Evolutionary conservation across 202 grass and related monocot genomes (phyloP).

Genomic region (Hordeum pubiflorum): DNA sequence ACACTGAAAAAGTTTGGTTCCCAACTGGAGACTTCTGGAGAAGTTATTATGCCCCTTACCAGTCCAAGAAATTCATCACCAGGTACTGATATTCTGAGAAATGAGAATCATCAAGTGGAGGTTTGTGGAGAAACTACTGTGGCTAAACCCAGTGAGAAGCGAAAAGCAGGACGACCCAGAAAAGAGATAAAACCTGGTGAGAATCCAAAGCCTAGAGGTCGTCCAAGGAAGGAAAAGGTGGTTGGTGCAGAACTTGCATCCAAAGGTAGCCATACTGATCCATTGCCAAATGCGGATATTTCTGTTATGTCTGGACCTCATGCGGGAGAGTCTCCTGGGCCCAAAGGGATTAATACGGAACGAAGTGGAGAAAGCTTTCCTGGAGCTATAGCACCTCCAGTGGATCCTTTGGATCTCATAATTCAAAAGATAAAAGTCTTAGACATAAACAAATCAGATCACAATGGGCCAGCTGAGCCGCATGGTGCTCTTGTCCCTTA

Average conservation of each 20-base stretch:
- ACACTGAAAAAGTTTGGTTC: conserved; percentile 8
- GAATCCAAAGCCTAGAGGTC: conserved; percentile 40
- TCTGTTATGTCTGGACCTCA: neutral
- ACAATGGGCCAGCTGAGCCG: conserved; percentile 2
- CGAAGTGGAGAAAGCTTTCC: conserved; percentile 21
- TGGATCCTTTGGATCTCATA: conserved; percentile 46
- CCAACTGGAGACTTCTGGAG: conserved; percentile 16
- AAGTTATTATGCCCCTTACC: neutral
- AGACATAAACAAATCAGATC: conserved; percentile 33
- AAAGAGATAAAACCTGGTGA: conserved; percentile 29
- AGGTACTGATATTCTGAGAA: conserved; percentile 9
- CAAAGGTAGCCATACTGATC: conserved; percentile 3
- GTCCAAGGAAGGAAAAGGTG: conserved; percentile 32
- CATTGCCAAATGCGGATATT: conserved; percentile 15
- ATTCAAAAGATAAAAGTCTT: conserved; percentile 45
- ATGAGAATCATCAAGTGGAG: conserved; percentile 17
- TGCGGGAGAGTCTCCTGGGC: neutral
- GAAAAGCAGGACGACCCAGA: conserved; percentile 27
- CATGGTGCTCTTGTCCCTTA: conserved; percentile 54
- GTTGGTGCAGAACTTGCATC: neutral
- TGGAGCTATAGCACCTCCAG: conserved; percentile 8
- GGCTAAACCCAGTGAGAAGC: conserved; percentile 29
- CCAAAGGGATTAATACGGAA: conserved; percentile 4
- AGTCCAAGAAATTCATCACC: conserved; percentile 21
- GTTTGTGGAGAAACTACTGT: conserved; percentile 25